Percentiles rank a stretch among this genome's conserved stretches.
These are phyloP conservation scores for Penicillium sp. DNA, from an alignment of 2,329 filamentous ascomycete genomes.

Conservation along the genomic window DNA sequence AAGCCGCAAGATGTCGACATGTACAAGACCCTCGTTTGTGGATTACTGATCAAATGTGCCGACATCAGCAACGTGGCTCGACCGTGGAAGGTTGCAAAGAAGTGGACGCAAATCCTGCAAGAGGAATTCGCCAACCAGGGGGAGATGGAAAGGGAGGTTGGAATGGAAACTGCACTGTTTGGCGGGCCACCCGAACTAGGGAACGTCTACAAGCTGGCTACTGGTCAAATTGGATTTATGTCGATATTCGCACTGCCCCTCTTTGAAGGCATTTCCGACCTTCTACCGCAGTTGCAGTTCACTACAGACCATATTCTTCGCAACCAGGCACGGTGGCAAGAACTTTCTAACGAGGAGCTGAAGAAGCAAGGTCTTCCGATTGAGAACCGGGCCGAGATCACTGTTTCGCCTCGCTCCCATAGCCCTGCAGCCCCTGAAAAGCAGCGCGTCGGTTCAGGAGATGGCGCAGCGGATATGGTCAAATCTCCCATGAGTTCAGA, in stretches of 20 bases:
- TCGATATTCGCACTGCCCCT: slow-evolving; percentile 87
- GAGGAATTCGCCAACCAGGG: slow-evolving; percentile 92
- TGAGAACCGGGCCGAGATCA: slow-evolving; percentile 17
- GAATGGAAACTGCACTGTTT: slow-evolving; percentile 79
- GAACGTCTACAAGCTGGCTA: slow-evolving; percentile 71
- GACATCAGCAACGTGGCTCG: slow-evolving; percentile 97
- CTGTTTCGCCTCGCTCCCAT: slow-evolving; percentile 30
- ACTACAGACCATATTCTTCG: slow-evolving; percentile 69
- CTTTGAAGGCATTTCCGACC: slow-evolving; percentile 76
- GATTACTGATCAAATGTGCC: slow-evolving; percentile 90
- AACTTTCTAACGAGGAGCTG: slow-evolving; percentile 28
- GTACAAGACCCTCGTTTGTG: slow-evolving; percentile 72
- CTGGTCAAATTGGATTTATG: slow-evolving; percentile 92
- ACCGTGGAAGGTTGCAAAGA: slow-evolving; percentile 67
- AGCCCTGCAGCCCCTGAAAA: slow-evolving; percentile 22
- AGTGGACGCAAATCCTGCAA: slow-evolving; percentile 90
- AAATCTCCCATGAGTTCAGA: slow-evolving; percentile 12
- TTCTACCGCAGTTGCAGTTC: slow-evolving; percentile 77
- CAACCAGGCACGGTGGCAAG: slow-evolving; percentile 64
- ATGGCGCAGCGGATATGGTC: slow-evolving; percentile 12
- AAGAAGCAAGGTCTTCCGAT: slow-evolving; percentile 20
- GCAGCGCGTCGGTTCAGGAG: slow-evolving; percentile 1
- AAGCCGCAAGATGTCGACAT: slow-evolving; percentile 66
- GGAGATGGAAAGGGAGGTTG: slow-evolving; percentile 77
- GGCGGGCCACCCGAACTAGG: slow-evolving; percentile 68